Evolutionary conservation across 257 asterid species (phyloP), one percentile per base, ranked within the genome.

Genomic region (Nemophila menziesii): DNA sequence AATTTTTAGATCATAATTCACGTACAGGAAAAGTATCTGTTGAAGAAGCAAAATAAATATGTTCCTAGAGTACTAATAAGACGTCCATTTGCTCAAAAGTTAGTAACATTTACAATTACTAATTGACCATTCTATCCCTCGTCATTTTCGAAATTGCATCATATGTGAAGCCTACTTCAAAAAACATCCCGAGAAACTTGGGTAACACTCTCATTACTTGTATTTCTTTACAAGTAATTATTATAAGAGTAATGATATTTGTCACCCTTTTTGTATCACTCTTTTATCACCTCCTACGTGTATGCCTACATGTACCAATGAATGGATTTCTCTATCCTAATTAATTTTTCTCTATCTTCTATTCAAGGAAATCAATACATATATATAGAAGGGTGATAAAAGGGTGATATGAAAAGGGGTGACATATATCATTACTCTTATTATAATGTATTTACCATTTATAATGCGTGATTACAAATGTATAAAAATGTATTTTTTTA

Each of bases 161-260:
- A 77, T 89, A 55, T 89, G 96, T 24, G 94, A 84, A 62, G 83
- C 98, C 47, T 89, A 89, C 87, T 80, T 80, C 83, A 80, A 80
- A 59, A 89, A 84, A 41, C 77, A 87, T 53, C 80, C 92, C 0
- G 98, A 81, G 60, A 87, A 69, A 73, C 78, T 79, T 27, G 98
- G 98, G 98, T 84, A 72, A 63, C 18, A 43, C 29, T 51, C 23
- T 52, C 59, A 38, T 44, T 13, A 17, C 58, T 49, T 18, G 21
- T 41, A 15, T 43, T 47, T 22, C 39, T 49, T 45, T n/a, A n/a
- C n/a, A n/a, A n/a, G n/a, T n/a, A n/a, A n/a, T n/a, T n/a, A n/a
- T n/a, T n/a, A n/a, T n/a, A n/a, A n/a, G n/a, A n/a, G n/a, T n/a
- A n/a, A n/a, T n/a, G n/a, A n/a, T n/a, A n/a, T n/a, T n/a, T n/a